Percentiles rank a stretch among this genome's conserved stretches.
phyloP scores from a whole-genome alignment of 306 rosid genomes.

The Hippophae rhamnoides region DNA sequence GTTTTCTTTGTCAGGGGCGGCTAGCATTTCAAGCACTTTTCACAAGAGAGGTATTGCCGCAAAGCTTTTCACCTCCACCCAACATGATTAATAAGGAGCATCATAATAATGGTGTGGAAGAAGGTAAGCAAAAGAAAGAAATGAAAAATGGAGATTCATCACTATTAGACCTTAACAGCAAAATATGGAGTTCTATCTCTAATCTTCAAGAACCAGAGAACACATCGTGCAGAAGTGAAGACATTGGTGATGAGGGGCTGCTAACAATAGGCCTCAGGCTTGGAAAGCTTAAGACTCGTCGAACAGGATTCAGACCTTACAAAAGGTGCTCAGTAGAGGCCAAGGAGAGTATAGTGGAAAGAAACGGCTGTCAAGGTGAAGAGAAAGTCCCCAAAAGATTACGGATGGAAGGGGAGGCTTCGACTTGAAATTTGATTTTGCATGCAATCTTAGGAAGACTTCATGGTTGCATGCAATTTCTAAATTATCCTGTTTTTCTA shows the following conservation, averaged over 20 bases:
- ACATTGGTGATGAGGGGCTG: conserved; percentile 35
- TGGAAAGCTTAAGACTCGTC: conserved; percentile 52
- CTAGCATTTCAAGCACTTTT: conserved; percentile 84
- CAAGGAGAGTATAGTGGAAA: conserved; percentile 46
- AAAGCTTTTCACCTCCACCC: conserved; percentile 77
- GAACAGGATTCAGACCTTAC: conserved; percentile 91
- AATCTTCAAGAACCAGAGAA: conserved; percentile 26
- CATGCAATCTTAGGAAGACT: conserved; percentile 46
- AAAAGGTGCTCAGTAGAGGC: conserved; percentile 82
- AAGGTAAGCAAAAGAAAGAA: conserved; percentile 24
- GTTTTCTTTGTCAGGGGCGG: conserved; percentile 48
- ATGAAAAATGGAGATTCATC: conserved; percentile 20
- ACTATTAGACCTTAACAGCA: conserved; percentile 29
- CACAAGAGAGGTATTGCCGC: conserved; percentile 76
- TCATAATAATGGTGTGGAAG: conserved; percentile 23
- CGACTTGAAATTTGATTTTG: conserved; percentile 37
- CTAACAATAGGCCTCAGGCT: conserved; percentile 62
- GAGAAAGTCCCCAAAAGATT: conserved; percentile 65
- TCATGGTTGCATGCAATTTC: conserved; percentile 30
- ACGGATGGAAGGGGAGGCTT: conserved; percentile 58
- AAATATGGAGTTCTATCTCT: conserved; percentile 24
- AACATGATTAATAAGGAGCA: conserved; percentile 27
- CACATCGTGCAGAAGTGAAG: conserved; percentile 25
- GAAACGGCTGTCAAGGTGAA: conserved; percentile 46
- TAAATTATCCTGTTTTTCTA: conserved; percentile 12